A percentile compares a stretch with the other conserved stretches of the same genome.
Evolutionary conservation across 371 early-diverging fungal species (phyloP).

Genomic region (Mucor mucedo): DNA sequence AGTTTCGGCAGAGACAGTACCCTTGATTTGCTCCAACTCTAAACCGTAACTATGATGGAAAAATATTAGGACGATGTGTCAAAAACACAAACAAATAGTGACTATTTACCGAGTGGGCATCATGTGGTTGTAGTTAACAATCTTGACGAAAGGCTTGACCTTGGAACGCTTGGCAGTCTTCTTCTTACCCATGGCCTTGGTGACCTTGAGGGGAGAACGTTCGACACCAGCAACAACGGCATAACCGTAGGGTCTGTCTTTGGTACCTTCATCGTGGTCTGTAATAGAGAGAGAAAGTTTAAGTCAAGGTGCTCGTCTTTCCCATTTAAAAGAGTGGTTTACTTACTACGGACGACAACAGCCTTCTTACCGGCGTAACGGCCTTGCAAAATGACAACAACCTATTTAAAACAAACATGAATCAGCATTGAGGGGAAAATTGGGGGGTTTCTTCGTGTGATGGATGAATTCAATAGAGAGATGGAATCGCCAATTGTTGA

Average conservation of each 20-base stretch:
- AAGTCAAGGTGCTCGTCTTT: neutral
- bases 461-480: no score
- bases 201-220: conserved; percentile 95
- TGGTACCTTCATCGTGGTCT: conserved; percentile 87
- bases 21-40: conserved; percentile 89
- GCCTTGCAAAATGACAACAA: conserved; percentile 96
- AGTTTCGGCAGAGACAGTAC: conserved; percentile 82
- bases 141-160: conserved; percentile 98
- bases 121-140: conserved; percentile 98
- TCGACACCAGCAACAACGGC: conserved; percentile 97
- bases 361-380: conserved; percentile 99
- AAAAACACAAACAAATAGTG: neutral
- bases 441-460: no score
- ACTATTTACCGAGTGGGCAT: conserved; percentile 93
- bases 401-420: conserved; percentile 54
- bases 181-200: conserved; percentile 93
- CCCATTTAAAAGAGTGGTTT: conserved; percentile 13
- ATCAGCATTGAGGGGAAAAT: neutral
- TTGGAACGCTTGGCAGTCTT: conserved; percentile 92
- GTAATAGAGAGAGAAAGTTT: conserved; percentile 14
- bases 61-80: neutral
- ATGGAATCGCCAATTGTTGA: no score
- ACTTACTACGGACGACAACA: conserved; percentile 94
- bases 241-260: conserved; percentile 95
- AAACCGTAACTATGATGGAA: conserved; percentile 66